These are phyloP conservation scores for Aspergillus biplanus DNA, from an alignment of 495 filamentous ascomycete species.

Conservation along the genomic window DNA sequence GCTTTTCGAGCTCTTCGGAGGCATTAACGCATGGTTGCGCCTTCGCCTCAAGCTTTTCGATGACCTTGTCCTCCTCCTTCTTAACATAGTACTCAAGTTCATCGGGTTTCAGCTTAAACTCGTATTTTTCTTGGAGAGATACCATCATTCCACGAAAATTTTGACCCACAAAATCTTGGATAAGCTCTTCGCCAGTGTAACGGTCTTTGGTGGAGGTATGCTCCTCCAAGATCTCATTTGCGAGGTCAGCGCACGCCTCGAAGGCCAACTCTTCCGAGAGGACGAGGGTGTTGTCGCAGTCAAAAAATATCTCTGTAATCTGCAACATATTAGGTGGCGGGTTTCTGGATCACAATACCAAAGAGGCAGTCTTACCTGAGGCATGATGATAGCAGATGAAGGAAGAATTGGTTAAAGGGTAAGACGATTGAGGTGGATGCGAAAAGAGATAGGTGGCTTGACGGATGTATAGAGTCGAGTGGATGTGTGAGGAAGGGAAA, in stretches of 20 bases:
- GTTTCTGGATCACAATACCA: constrained; percentile 7
- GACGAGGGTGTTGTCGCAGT: constrained; percentile 98
- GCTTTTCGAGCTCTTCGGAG: constrained; percentile 66
- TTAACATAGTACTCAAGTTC: constrained; percentile 79
- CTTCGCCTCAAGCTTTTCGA: constrained; percentile 72
- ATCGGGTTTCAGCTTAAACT: constrained; percentile 65
- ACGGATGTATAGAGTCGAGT: too few relatives aligned
- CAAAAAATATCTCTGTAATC: constrained; percentile 86
- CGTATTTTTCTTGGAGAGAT: constrained; percentile 75
- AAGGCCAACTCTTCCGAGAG: constrained; percentile 91
- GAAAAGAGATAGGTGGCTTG: not conserved
- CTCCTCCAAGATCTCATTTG: constrained; percentile 83
- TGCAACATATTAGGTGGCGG: constrained; percentile 32
- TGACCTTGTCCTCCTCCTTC: constrained; percentile 81
- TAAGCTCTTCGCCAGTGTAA: constrained; percentile 79
- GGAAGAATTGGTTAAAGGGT: constrained; percentile 4
- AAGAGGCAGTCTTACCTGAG: constrained; percentile 39
- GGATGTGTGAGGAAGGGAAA: not conserved
- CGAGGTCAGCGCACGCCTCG: constrained; percentile 89
- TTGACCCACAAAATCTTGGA: constrained; percentile 89
- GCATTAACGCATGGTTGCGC: constrained; percentile 77
- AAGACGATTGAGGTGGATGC: constrained; percentile 3
- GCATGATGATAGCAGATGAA: constrained; percentile 41
- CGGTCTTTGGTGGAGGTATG: constrained; percentile 61
- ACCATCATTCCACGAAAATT: constrained; percentile 94